Evolutionary conservation across 495 filamentous ascomycete genomes (phyloP).

Genomic region (Letharia columbiana): DNA sequence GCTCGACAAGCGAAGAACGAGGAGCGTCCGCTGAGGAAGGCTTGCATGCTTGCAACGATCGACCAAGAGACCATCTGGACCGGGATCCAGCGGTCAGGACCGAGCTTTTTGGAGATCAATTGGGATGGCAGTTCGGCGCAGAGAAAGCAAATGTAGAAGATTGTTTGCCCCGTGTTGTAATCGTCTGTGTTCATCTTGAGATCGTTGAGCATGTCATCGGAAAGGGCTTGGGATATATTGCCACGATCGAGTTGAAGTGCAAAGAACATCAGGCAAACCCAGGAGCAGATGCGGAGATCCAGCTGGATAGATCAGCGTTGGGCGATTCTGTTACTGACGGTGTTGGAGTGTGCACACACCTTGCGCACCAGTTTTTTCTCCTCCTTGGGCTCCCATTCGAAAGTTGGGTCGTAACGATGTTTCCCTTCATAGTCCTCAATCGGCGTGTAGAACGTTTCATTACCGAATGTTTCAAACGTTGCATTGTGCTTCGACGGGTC

Average conservation of each 20-base stretch:
- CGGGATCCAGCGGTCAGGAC: constrained; percentile 81
- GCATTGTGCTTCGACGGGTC: not conserved
- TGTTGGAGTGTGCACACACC: constrained; percentile 31
- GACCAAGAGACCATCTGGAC: constrained; percentile 74
- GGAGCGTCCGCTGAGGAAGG: constrained; percentile 50
- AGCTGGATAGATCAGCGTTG: constrained; percentile 31
- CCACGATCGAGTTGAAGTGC: constrained; percentile 72
- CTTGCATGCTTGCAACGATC: constrained; percentile 59
- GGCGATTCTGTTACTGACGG: constrained; percentile 9
- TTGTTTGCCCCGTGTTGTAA: constrained; percentile 71
- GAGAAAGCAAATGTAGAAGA: constrained; percentile 59
- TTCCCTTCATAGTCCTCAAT: constrained; percentile 55
- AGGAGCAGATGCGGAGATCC: constrained; percentile 49
- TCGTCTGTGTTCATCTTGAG: constrained; percentile 58
- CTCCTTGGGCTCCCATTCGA: constrained; percentile 61
- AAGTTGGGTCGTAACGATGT: constrained; percentile 70
- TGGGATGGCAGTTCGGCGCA: constrained; percentile 67
- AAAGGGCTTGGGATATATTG: constrained; percentile 62
- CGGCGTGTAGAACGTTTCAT: constrained; percentile 45
- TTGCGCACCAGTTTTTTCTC: constrained; percentile 60
- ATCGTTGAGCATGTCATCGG: constrained; percentile 59
- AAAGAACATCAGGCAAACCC: constrained; percentile 74
- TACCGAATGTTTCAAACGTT: constrained; percentile 8
- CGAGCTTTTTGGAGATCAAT: constrained; percentile 61
- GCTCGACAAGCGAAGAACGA: constrained; percentile 58